Percentiles rank a stretch among this genome's conserved stretches.
phyloP scores from a whole-genome alignment of 768 basidiomycete species.

The Hypholoma fasciculare region DNA sequence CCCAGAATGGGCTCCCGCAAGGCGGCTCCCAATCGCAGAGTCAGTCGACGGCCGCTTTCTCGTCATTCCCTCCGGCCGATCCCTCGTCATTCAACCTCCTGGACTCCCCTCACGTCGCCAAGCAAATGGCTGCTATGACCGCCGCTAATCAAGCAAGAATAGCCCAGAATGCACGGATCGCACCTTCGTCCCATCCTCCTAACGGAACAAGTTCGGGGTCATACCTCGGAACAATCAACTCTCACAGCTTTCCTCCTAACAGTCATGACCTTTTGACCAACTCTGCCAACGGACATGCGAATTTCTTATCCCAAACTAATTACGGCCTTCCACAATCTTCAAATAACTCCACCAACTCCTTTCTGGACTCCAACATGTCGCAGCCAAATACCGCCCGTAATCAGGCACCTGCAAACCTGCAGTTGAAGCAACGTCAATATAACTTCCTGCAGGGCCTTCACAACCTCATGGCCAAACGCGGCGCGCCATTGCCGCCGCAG shows the following conservation, averaged over 20 bases:
- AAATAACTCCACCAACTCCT: slow-evolving; percentile 35
- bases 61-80: slow-evolving; percentile 35
- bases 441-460: slow-evolving; percentile 63
- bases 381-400: slow-evolving; percentile 39
- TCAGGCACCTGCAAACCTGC: slow-evolving; percentile 29
- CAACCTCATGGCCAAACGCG: slow-evolving; percentile 54
- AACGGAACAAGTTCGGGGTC: slow-evolving; percentile 68
- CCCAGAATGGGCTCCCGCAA: slow-evolving; percentile 27
- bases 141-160: slow-evolving; percentile 63
- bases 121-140: slow-evolving; percentile 80
- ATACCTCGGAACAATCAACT: slow-evolving; percentile 64
- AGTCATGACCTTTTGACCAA: slow-evolving; percentile 43
- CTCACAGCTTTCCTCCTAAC: slow-evolving; percentile 41
- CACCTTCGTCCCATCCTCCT: slow-evolving; percentile 31
- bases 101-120: slow-evolving; percentile 67
- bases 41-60: slow-evolving; percentile 25
- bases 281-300: slow-evolving; percentile 37
- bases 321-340: slow-evolving; percentile 37
- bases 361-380: slow-evolving; percentile 42
- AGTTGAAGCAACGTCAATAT: slow-evolving; percentile 56
- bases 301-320: slow-evolving; percentile 45
- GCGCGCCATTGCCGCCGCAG: slow-evolving; percentile 71
- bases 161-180: slow-evolving; percentile 47
- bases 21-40: slow-evolving; percentile 25
- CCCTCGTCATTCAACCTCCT: slow-evolving; percentile 45